Conservation (phyloP, 2,329 filamentous ascomycete species). For the Penicillium sp. region DNA sequence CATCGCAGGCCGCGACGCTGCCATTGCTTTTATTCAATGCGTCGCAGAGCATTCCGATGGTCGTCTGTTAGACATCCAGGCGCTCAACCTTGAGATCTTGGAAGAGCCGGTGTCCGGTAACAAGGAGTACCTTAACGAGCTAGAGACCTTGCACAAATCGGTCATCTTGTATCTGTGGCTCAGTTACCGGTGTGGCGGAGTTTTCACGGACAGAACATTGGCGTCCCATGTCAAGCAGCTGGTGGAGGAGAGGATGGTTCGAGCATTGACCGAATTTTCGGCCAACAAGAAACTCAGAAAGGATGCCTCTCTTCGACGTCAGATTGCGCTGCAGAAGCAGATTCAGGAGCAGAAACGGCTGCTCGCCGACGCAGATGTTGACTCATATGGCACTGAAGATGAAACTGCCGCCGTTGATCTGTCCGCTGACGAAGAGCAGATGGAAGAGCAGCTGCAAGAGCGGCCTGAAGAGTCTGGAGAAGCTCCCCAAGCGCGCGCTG, state of each 20-base stretch:
- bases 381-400: conserved; percentile 20
- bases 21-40: conserved; percentile 58
- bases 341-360: conserved; percentile 22
- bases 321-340: conserved; percentile 33
- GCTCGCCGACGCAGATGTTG: too few relatives aligned
- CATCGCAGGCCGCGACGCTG: conserved; percentile 39
- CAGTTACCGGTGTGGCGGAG: conserved; percentile 73
- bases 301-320: conserved; percentile 31
- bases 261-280: conserved; percentile 52
- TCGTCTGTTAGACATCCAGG: conserved; percentile 62
- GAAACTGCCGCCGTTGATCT: too few relatives aligned
- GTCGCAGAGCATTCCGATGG: conserved; percentile 61
- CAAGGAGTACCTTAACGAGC: conserved; percentile 52
- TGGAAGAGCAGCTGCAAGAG: conserved; percentile 13
- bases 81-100: conserved; percentile 63
- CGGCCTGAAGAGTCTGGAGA: conserved; percentile 16
- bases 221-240: conserved; percentile 70
- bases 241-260: conserved; percentile 66
- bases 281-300: conserved; percentile 35
- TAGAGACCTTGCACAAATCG: conserved; percentile 73
- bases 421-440: conserved; percentile 6
- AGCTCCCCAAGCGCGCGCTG: too few relatives aligned
- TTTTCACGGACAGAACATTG: conserved; percentile 66
- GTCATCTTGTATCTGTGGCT: conserved; percentile 88
- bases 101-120: conserved; percentile 45